Evolutionary conservation across 352 stramenopile species (phyloP).

Genomic region (Globisporangium lucens): DNA sequence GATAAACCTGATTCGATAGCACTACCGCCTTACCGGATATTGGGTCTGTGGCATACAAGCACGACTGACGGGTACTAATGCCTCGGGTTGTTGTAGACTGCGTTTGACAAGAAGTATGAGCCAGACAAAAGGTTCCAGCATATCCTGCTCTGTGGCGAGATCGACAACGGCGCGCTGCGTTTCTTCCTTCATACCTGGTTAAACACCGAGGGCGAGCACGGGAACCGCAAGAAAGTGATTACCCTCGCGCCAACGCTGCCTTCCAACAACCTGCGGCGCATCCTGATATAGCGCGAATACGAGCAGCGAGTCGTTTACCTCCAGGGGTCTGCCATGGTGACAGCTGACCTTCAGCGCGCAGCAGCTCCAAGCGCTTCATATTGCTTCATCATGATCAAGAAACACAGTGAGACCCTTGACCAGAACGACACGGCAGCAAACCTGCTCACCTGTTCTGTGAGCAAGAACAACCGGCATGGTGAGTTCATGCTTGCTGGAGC

Average conservation of each 20-base stretch:
- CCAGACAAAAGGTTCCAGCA: constrained; percentile 65
- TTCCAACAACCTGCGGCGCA: constrained; percentile 46
- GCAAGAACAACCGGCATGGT: constrained; percentile 72
- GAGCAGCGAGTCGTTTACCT: constrained; percentile 77
- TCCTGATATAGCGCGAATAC: constrained; percentile 71
- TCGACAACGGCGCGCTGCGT: constrained; percentile 59
- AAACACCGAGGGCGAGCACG: constrained; percentile 55
- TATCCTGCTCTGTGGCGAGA: constrained; percentile 74
- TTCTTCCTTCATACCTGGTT: constrained; percentile 85
- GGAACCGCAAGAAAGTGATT: constrained; percentile 58
- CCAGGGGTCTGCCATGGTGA: constrained; percentile 72
- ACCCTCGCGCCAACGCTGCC: constrained; percentile 64
- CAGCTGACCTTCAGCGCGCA: constrained; percentile 62
- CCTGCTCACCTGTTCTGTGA: constrained; percentile 72
- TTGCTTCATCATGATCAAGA: constrained; percentile 78
- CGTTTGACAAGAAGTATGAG: constrained; percentile 76
- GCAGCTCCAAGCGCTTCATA: constrained; percentile 44
- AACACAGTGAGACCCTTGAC: constrained; percentile 51
- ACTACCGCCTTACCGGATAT: too few relatives aligned
- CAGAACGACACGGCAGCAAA: constrained; percentile 73
- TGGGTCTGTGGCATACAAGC: too few relatives aligned
- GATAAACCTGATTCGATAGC: constrained; percentile 6
- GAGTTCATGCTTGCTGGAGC: background rate
- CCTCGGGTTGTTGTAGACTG: constrained; percentile 35
- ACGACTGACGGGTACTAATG: background rate